Evolutionary conservation across 2,329 filamentous ascomycete species (phyloP), one percentile per base, ranked within the genome.

Genomic region (Coniochaeta sp.): DNA sequence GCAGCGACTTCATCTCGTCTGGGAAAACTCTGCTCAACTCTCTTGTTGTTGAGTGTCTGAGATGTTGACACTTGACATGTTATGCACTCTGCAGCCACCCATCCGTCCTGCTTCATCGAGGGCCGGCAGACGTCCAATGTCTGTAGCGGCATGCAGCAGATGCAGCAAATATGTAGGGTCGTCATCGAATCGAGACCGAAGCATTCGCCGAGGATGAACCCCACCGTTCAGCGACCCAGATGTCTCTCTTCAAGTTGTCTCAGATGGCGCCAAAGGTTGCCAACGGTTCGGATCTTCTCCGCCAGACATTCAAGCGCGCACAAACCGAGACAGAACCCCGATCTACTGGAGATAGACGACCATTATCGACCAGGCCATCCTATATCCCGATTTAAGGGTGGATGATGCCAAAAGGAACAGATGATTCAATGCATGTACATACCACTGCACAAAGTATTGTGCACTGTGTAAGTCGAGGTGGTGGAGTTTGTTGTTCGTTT

Each of bases 121-220:
- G 18, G 20, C 20, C 38, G 38, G 22, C 38, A 24, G 22, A 6
- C 38, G n/a, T 42, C 20, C 38, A 42, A 24, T 42, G 6, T 26
- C 38, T 12, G 8, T 24, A 6, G 18, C 4, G 9, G 14, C 10
- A 42, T 42, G 38, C 38, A 26, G 20, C 33, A 5, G 22, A 22
- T 18, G 33, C 38, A 42, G 38, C 3, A 6, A 14, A 48, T 49
- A 14, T 26, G 32, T 49, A 52, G 46, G 32, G 52, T 52, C 33
- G 30, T 30, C 42, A 40, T 50, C 49, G 53, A 53, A 42, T 40
- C 42, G 35, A 48, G 46, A 20, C 49, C 51, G 52, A 55, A 56
- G 50, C 51, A 55, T 53, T 56, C 55, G 54, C 53, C 52, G 52
- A 48, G 51, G 55, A 52, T 54, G 22, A 51, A 48, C 51, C 55